These are phyloP conservation scores for Phanerochaete carnosa DNA, from an alignment of 768 basidiomycete species.

Conservation along the genomic window DNA sequence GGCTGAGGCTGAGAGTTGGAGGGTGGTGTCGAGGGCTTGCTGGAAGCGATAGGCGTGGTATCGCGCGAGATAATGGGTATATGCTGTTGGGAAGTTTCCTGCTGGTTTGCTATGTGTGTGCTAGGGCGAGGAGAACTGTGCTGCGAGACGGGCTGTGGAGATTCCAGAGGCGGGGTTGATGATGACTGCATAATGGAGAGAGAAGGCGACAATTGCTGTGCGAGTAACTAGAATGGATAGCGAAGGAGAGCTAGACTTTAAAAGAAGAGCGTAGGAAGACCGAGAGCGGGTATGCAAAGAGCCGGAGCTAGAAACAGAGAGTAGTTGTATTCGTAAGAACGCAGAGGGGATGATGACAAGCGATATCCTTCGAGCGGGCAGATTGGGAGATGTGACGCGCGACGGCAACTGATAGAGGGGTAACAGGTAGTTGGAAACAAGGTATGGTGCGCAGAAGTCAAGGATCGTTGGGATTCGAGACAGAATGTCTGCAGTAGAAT, in stretches of 20 bases:
- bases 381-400: slow-evolving; percentile 10
- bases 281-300: neutral
- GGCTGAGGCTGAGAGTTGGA: neutral
- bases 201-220: neutral
- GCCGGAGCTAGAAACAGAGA: neutral
- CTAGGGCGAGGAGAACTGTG: neutral
- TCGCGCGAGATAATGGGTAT: slow-evolving; percentile 10
- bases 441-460: neutral
- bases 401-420: slow-evolving; percentile 6
- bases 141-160: neutral
- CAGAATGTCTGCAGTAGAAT: neutral
- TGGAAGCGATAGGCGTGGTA: slow-evolving; percentile 8
- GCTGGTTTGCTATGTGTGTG: neutral
- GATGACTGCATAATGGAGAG: slow-evolving; percentile 4
- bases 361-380: neutral
- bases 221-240: neutral
- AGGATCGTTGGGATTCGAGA: neutral
- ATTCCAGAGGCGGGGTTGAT: neutral
- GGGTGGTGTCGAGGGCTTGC: slow-evolving; percentile 1
- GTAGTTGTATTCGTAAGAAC: slow-evolving; percentile 2
- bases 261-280: neutral
- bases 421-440: slow-evolving; percentile 1
- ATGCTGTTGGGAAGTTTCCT: slow-evolving; percentile 2
- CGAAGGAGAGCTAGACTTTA: neutral
- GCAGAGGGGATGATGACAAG: neutral